Evolutionary conservation across 2,329 filamentous ascomycete genomes (phyloP).

Genomic region (Beauveria medogensis): DNA sequence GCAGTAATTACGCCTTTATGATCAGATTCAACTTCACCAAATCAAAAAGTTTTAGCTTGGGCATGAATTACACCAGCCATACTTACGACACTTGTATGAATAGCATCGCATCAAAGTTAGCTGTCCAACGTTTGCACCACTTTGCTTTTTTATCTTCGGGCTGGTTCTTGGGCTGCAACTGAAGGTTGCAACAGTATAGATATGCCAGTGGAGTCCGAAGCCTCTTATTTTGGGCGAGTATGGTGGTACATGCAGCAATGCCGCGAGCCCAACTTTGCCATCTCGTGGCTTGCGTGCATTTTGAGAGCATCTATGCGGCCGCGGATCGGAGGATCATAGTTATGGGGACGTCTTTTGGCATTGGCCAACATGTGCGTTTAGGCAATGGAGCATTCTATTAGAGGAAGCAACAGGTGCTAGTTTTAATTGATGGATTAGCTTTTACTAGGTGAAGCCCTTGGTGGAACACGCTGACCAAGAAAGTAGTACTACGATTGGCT

Average conservation of each 20-base stretch:
- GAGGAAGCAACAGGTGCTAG: slow-evolving; percentile 8
- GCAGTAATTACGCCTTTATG: slow-evolving; percentile 6
- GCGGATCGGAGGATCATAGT: not conserved
- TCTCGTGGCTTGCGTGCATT: not conserved
- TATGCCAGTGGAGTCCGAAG: not conserved
- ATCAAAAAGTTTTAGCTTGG: slow-evolving; percentile 12
- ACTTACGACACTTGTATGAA: slow-evolving; percentile 15
- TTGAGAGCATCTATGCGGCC: not conserved
- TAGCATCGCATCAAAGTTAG: slow-evolving; percentile 11
- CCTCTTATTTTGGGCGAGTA: not conserved
- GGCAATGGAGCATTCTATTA: not conserved
- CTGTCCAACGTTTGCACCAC: slow-evolving; percentile 6
- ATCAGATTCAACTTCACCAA: slow-evolving; percentile 8
- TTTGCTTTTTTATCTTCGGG: slow-evolving; percentile 5
- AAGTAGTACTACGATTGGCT: not conserved
- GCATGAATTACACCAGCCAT: slow-evolving; percentile 12
- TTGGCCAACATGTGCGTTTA: slow-evolving; percentile 1
- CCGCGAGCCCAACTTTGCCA: not conserved
- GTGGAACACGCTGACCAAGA: not conserved
- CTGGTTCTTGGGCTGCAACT: slow-evolving; percentile 1
- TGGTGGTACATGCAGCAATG: not conserved
- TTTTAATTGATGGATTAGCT: slow-evolving; percentile 9
- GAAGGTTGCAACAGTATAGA: slow-evolving; percentile 3
- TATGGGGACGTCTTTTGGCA: not conserved
- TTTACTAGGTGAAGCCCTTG: not conserved